These are phyloP conservation scores for Fusarium sp. DNA, from an alignment of 2,329 filamentous ascomycete species.

Conservation along the genomic window DNA sequence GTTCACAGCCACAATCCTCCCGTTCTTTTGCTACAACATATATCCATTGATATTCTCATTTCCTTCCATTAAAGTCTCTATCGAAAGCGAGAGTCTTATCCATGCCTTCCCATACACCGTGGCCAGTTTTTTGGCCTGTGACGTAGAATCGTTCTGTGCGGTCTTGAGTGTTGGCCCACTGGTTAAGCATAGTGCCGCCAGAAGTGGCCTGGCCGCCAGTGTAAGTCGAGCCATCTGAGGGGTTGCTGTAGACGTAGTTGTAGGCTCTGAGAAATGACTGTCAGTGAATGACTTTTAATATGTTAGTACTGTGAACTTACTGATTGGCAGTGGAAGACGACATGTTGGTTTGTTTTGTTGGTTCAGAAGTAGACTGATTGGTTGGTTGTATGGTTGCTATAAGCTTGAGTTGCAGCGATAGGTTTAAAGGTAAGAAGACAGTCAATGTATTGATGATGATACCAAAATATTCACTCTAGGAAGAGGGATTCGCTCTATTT, in stretches of 20 bases:
- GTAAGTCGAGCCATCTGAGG: constrained; percentile 26
- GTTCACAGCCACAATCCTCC: constrained; percentile 11
- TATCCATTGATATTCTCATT: neutral
- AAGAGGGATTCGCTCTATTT: neutral
- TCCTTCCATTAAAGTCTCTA: neutral
- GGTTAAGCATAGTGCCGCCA: constrained; percentile 4
- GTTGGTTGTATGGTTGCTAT: constrained; percentile 1
- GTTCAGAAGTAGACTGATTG: neutral
- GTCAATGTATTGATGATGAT: constrained; percentile 4
- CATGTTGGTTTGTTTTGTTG: constrained; percentile 20
- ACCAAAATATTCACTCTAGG: neutral
- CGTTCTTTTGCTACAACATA: neutral
- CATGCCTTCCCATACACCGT: constrained; percentile 12
- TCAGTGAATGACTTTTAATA: neutral
- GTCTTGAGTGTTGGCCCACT: constrained; percentile 25
- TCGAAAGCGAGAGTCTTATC: constrained; percentile 30
- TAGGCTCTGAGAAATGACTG: constrained; percentile 8
- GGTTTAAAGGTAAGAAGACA: neutral
- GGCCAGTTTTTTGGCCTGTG: constrained; percentile 28
- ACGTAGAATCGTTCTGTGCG: constrained; percentile 23
- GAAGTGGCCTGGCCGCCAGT: constrained; percentile 27
- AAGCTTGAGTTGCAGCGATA: neutral
- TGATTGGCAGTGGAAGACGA: constrained; percentile 18
- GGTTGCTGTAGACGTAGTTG: neutral
- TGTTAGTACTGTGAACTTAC: constrained; percentile 10